These are phyloP conservation scores for Effrenium voratum DNA, from an alignment of 73 alveolate species.

Conservation along the genomic window DNA sequence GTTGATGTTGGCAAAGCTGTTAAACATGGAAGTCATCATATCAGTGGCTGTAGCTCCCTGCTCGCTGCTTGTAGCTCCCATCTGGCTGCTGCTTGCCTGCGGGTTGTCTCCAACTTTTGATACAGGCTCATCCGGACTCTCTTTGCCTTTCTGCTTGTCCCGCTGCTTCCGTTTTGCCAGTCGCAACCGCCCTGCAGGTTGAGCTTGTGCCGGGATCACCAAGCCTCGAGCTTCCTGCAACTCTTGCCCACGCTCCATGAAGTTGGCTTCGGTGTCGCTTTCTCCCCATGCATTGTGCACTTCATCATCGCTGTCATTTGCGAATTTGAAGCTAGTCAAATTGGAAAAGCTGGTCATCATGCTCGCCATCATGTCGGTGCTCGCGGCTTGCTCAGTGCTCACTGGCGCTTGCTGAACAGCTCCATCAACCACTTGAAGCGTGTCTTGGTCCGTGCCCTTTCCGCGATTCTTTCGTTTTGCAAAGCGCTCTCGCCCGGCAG, in stretches of 20 bases:
- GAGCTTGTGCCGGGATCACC: conserved; percentile 38
- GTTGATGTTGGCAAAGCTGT: neutral
- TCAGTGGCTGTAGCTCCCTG: conserved; percentile 38
- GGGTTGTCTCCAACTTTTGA: too few relatives aligned
- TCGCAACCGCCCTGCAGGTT: conserved; percentile 40
- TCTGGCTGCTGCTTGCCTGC: too few relatives aligned
- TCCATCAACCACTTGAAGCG: too few relatives aligned
- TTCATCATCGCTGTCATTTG: conserved; percentile 25
- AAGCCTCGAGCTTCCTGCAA: conserved; percentile 56
- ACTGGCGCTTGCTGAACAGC: neutral
- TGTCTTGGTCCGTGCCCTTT: neutral
- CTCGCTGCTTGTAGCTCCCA: too few relatives aligned
- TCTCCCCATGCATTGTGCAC: conserved; percentile 90
- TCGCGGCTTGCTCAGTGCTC: neutral
- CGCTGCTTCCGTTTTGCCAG: conserved; percentile 41
- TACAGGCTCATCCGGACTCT: too few relatives aligned
- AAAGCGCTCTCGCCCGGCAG: neutral
- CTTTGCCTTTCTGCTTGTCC: conserved; percentile 1
- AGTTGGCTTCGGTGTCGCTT: conserved; percentile 15
- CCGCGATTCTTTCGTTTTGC: neutral
- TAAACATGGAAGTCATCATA: conserved; percentile 22
- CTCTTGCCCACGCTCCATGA: conserved; percentile 38
- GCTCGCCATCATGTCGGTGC: conserved; percentile 34
- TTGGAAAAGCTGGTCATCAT: conserved; percentile 35
- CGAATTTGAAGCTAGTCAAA: neutral